Evolutionary conservation across 1,284 basidiomycete genomes (phyloP).

Genomic region (Ganoderma boninense): DNA sequence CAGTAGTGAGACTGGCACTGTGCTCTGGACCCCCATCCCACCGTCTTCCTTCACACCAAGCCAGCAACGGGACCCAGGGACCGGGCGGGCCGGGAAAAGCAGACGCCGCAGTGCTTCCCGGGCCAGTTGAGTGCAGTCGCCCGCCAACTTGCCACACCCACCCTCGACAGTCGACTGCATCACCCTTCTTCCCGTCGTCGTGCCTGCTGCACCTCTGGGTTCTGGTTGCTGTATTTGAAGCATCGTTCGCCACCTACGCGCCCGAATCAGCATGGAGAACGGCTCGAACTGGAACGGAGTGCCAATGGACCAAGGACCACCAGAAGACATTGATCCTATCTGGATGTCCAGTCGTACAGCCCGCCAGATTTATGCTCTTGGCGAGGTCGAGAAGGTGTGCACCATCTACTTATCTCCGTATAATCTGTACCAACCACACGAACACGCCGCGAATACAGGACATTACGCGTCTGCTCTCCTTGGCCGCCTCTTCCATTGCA

Average conservation of each 20-base stretch:
- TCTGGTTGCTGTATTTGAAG: not conserved
- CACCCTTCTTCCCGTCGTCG: not conserved
- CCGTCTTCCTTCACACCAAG: no score
- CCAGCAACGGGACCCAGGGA: no score
- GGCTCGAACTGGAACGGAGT: not conserved
- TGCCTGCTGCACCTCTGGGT: not conserved
- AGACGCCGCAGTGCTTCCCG: not conserved
- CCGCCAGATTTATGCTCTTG: conserved; percentile 80
- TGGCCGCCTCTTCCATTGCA: conserved; percentile 80
- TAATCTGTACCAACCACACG: not conserved
- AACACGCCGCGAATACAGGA: conserved; percentile 53
- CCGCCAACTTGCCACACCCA: not conserved
- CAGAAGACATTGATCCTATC: conserved; percentile 61
- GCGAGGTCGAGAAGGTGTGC: conserved; percentile 82
- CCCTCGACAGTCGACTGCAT: not conserved
- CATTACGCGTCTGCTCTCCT: conserved; percentile 73
- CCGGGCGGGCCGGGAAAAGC: not conserved
- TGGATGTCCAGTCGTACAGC: conserved; percentile 85
- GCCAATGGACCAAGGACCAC: conserved; percentile 16
- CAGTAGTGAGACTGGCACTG: not conserved
- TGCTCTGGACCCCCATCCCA: not conserved
- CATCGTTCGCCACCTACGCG: not conserved
- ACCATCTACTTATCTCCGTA: not conserved
- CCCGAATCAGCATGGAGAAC: conserved; percentile 10
- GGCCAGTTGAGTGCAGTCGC: no score